These are phyloP conservation scores for Wickerhamiella kazuoi DNA, from an alignment of 805 yeast genomes.

Conservation along the genomic window DNA sequence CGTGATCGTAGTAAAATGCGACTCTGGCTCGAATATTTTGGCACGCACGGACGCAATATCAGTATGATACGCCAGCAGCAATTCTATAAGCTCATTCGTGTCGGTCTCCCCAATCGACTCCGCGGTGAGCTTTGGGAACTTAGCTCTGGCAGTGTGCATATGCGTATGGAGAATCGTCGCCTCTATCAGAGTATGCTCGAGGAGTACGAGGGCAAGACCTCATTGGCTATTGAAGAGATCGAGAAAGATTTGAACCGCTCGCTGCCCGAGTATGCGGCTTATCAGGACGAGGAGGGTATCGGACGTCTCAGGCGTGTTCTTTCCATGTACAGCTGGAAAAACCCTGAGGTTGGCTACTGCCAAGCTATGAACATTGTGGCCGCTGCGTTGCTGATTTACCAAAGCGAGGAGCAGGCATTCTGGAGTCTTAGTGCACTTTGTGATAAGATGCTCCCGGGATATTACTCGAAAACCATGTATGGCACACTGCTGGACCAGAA, in stretches of 20 bases:
- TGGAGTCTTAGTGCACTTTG: slow-evolving; percentile 76
- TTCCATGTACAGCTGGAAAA: slow-evolving; percentile 90
- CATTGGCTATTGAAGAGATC: slow-evolving; percentile 87
- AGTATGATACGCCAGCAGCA: slow-evolving; percentile 55
- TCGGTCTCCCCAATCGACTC: slow-evolving; percentile 84
- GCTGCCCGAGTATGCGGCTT: slow-evolving; percentile 89
- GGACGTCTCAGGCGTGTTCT: slow-evolving; percentile 68
- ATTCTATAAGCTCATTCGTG: slow-evolving; percentile 68
- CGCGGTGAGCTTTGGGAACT: slow-evolving; percentile 96
- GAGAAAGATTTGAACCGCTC: slow-evolving; percentile 92
- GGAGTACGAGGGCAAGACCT: slow-evolving; percentile 43
- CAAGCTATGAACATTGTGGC: slow-evolving; percentile 89
- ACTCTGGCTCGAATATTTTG: slow-evolving; percentile 83
- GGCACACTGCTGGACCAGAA: slow-evolving; percentile 89
- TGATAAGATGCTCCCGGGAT: slow-evolving; percentile 80
- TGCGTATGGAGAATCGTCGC: slow-evolving; percentile 42
- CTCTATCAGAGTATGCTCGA: slow-evolving; percentile 42
- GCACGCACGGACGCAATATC: slow-evolving; percentile 68
- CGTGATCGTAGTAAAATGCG: slow-evolving; percentile 76
- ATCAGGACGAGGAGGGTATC: slow-evolving; percentile 75
- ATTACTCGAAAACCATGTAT: slow-evolving; percentile 92
- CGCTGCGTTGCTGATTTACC: slow-evolving; percentile 35
- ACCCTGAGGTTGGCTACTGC: slow-evolving; percentile 94
- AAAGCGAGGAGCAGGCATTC: slow-evolving; percentile 94
- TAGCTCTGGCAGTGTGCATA: slow-evolving; percentile 68